phyloP scores from a whole-genome alignment of 768 basidiomycete genomes.

The Macrolepiota albuminosa region DNA sequence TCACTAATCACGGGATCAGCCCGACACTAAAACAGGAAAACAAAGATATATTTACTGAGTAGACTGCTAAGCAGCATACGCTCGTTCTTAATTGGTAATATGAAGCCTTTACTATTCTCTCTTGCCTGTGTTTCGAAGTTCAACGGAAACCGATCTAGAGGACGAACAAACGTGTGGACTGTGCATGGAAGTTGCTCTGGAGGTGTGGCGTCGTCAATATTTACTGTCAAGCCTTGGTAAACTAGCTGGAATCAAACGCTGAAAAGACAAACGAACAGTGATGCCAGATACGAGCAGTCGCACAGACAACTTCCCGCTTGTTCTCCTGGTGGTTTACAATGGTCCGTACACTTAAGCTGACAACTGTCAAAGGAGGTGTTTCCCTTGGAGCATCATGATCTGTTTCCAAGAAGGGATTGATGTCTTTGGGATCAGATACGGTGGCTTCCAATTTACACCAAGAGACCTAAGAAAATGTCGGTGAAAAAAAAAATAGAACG shows the following conservation, averaged over 20 bases:
- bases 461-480: constrained; percentile 57
- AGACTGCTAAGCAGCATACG: constrained; percentile 80
- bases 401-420: constrained; percentile 76
- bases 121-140: constrained; percentile 74
- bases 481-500: neutral
- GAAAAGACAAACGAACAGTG: constrained; percentile 31
- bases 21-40: neutral
- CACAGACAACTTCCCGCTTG: constrained; percentile 89
- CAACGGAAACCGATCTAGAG: constrained; percentile 80
- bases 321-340: constrained; percentile 94
- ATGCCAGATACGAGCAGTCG: constrained; percentile 79
- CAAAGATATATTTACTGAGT: constrained; percentile 45
- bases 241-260: neutral
- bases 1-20: constrained; percentile 35
- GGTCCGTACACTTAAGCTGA: constrained; percentile 84
- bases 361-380: constrained; percentile 82
- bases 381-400: constrained; percentile 71
- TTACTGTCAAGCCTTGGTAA: constrained; percentile 42
- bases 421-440: constrained; percentile 80
- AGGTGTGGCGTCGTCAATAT: constrained; percentile 88
- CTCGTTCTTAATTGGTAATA: constrained; percentile 77
- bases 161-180: constrained; percentile 86
- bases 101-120: constrained; percentile 57
- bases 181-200: constrained; percentile 81
- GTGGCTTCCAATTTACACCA: constrained; percentile 96